phyloP scores from a whole-genome alignment of 768 basidiomycete genomes.

The Pulveroboletus sp. region DNA sequence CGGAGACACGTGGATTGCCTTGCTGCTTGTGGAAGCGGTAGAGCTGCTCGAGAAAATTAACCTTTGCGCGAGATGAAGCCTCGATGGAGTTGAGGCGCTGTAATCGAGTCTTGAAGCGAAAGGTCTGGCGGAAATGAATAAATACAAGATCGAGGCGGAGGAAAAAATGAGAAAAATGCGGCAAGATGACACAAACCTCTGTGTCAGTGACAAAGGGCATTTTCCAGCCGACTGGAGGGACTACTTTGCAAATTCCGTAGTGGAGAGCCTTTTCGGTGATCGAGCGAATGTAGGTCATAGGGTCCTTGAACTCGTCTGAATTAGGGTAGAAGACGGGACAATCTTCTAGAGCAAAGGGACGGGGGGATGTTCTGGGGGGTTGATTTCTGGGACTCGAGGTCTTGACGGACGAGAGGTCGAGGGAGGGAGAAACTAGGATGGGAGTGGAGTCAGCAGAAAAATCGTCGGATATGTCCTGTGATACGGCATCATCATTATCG shows the following conservation, averaged over 20 bases:
- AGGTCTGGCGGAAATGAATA: constrained; percentile 45
- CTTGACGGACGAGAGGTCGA: constrained; percentile 72
- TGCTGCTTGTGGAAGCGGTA: constrained; percentile 97
- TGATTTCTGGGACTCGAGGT: constrained; percentile 50
- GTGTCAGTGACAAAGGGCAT: constrained; percentile 96
- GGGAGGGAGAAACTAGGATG: constrained; percentile 55
- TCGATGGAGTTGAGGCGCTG: constrained; percentile 96
- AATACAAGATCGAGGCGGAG: constrained; percentile 16
- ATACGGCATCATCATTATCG: constrained; percentile 44
- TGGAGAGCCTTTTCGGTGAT: constrained; percentile 65
- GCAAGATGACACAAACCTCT: constrained; percentile 54
- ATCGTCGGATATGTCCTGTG: constrained; percentile 41
- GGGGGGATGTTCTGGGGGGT: constrained; percentile 36
- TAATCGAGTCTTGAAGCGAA: constrained; percentile 93
- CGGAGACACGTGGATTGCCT: constrained; percentile 83
- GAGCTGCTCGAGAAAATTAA: constrained; percentile 96
- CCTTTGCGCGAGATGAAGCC: constrained; percentile 91
- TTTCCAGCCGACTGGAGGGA: constrained; percentile 89
- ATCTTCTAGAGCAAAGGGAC: constrained; percentile 84
- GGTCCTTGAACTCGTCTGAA: constrained; percentile 88
- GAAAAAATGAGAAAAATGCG: constrained; percentile 24
- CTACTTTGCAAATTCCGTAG: constrained; percentile 93
- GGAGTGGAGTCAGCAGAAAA: constrained; percentile 48
- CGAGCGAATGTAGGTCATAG: constrained; percentile 86
- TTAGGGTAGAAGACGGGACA: constrained; percentile 89